phyloP scores from a whole-genome alignment of 768 basidiomycete genomes.

The Rhizopogon roseolus region DNA sequence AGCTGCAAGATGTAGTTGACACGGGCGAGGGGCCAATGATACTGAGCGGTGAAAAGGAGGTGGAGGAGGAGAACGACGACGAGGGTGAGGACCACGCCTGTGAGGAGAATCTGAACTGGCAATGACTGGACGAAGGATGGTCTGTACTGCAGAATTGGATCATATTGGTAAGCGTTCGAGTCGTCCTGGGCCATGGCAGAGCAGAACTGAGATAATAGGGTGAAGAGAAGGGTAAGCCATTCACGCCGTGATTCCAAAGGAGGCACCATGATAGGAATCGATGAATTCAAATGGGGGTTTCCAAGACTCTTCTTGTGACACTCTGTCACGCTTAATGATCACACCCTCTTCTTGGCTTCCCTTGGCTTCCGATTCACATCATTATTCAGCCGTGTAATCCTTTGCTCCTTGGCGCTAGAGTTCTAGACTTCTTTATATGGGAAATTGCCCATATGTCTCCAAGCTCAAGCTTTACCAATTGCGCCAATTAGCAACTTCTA shows the following conservation, averaged over 20 bases:
- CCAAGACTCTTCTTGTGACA: not conserved
- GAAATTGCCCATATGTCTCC: too few relatives aligned
- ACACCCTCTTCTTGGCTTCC: not conserved
- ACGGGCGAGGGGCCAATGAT: slow-evolving; percentile 91
- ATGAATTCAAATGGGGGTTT: not conserved
- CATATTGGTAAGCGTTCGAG: slow-evolving; percentile 23
- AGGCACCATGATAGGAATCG: too few relatives aligned
- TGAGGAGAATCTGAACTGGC: slow-evolving; percentile 85
- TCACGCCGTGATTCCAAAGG: not conserved
- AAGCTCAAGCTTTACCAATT: too few relatives aligned
- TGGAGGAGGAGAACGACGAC: slow-evolving; percentile 84
- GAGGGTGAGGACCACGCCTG: slow-evolving; percentile 81
- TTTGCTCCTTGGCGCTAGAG: too few relatives aligned
- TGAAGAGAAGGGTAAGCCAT: not conserved
- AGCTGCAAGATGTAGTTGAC: slow-evolving; percentile 91
- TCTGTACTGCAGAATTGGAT: slow-evolving; percentile 76
- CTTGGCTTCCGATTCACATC: too few relatives aligned
- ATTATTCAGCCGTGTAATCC: too few relatives aligned
- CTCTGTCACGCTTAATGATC: not conserved
- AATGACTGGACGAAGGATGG: slow-evolving; percentile 85
- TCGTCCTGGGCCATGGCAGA: slow-evolving; percentile 18
- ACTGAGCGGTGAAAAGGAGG: slow-evolving; percentile 91
- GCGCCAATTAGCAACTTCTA: too few relatives aligned
- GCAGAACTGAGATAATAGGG: slow-evolving; percentile 7
- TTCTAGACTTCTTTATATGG: too few relatives aligned